A percentile compares a stretch with the other conserved stretches of the same genome.
phyloP scores from a whole-genome alignment of 768 basidiomycete species.

The Lactarius akahatsu region DNA sequence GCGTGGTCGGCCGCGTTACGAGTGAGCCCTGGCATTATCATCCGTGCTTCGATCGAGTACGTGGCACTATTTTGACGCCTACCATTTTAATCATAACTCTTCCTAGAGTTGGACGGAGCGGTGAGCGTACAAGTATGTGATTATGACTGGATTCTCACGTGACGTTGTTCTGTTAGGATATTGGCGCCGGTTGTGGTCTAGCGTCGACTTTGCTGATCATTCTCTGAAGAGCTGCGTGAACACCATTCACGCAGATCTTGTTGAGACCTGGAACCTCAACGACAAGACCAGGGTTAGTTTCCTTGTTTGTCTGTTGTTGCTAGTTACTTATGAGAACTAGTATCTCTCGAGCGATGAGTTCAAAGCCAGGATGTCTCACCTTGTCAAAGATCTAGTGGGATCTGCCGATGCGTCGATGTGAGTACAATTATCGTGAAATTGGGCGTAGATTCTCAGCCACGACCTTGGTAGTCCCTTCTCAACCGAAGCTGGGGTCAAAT shows the following conservation, averaged over 20 bases:
- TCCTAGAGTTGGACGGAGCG: conserved; percentile 1
- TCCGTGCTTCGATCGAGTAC: conserved; percentile 15
- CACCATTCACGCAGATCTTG: conserved; percentile 10
- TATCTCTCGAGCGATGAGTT: conserved; percentile 4
- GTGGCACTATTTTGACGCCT: not conserved
- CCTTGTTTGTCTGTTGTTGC: not conserved
- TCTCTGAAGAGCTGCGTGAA: conserved; percentile 6
- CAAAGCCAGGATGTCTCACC: conserved; percentile 10
- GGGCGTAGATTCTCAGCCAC: not conserved
- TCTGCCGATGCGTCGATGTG: not conserved
- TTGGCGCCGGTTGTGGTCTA: conserved; percentile 13
- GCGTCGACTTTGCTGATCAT: not conserved
- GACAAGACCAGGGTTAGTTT: not conserved
- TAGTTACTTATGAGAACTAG: not conserved
- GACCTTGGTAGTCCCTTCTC: not conserved
- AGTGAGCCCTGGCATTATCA: not conserved
- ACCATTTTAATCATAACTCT: not conserved
- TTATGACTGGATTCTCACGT: not conserved
- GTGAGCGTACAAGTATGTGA: not conserved
- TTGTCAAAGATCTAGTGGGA: conserved; percentile 8
- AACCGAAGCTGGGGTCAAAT: not conserved
- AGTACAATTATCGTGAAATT: not conserved
- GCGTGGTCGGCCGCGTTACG: conserved; percentile 9
- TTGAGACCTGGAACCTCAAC: conserved; percentile 14
- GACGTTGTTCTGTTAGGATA: not conserved